A percentile compares a stretch with the other conserved stretches of the same genome.
Conservation (phyloP, 805 yeast species). For the Pichia sporocuriosa region DNA sequence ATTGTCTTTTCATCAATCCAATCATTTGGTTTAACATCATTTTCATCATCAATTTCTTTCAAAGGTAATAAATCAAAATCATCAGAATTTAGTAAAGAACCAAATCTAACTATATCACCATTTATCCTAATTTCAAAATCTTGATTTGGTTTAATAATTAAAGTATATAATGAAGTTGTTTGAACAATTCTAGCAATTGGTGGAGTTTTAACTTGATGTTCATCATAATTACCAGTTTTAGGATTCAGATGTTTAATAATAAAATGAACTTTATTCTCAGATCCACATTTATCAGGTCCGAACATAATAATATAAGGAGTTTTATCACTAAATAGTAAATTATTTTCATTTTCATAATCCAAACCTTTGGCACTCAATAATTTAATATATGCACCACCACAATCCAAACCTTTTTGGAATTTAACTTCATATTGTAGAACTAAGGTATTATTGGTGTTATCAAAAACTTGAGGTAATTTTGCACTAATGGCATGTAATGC, state of each 20-base stretch:
- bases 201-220: conserved; percentile 60
- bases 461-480: conserved; percentile 48
- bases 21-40: conserved; percentile 62
- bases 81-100: conserved; percentile 52
- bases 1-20: conserved; percentile 73
- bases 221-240: conserved; percentile 49
- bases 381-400: conserved; percentile 91
- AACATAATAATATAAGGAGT: conserved; percentile 84
- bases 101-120: conserved; percentile 67
- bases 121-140: conserved; percentile 76
- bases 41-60: conserved; percentile 47
- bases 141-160: conserved; percentile 58
- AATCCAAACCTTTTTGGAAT: conserved; percentile 65
- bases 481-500: conserved; percentile 79
- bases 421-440: conserved; percentile 89
- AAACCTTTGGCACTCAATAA: conserved; percentile 44
- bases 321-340: conserved; percentile 46
- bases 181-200: conserved; percentile 55
- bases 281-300: conserved; percentile 91
- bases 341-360: conserved; percentile 19
- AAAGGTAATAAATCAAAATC: conserved; percentile 61
- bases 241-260: conserved; percentile 58
- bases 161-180: conserved; percentile 65
- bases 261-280: conserved; percentile 72
- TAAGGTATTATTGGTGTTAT: conserved; percentile 55